Evolutionary conservation across 768 basidiomycete species (phyloP).

Genomic region (Trametes elegans): DNA sequence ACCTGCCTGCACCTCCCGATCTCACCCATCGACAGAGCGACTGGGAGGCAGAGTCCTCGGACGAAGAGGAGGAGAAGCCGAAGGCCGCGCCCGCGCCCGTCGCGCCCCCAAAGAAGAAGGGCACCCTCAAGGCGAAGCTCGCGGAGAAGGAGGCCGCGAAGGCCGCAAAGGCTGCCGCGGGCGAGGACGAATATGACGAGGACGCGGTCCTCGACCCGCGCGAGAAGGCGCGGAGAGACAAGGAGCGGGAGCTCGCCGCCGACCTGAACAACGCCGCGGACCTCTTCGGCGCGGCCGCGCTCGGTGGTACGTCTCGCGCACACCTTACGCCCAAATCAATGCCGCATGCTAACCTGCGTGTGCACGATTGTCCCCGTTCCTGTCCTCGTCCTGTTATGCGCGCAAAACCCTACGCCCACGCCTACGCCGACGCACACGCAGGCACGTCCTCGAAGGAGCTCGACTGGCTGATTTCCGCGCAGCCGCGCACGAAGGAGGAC

Average conservation of each 20-base stretch:
- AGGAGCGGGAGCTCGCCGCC: constrained; percentile 78
- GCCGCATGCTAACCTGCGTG: too few relatives aligned
- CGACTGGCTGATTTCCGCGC: constrained; percentile 68
- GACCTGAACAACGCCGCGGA: constrained; percentile 85
- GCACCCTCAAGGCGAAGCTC: constrained; percentile 85
- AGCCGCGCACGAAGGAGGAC: constrained; percentile 89
- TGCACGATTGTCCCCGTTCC: not conserved
- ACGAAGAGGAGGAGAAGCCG: constrained; percentile 58
- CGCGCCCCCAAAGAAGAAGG: constrained; percentile 87
- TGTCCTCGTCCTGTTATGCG: too few relatives aligned
- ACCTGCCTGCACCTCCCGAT: not conserved
- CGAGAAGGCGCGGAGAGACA: constrained; percentile 73
- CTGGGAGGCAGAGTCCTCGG: constrained; percentile 86
- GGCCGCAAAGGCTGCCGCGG: constrained; percentile 45
- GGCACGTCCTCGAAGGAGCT: constrained; percentile 69
- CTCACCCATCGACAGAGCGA: constrained; percentile 61
- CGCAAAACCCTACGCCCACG: too few relatives aligned
- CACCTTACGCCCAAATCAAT: too few relatives aligned
- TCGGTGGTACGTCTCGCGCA: constrained; percentile 50
- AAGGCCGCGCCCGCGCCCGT: constrained; percentile 43
- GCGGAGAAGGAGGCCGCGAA: constrained; percentile 88
- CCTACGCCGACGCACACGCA: too few relatives aligned
- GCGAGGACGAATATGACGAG: constrained; percentile 58
- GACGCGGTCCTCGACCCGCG: constrained; percentile 68
- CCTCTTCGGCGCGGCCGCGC: constrained; percentile 68